Percentiles rank a stretch among this genome's conserved stretches.
Conservation (phyloP, 768 basidiomycete genomes). For the Auricularia cornea region DNA sequence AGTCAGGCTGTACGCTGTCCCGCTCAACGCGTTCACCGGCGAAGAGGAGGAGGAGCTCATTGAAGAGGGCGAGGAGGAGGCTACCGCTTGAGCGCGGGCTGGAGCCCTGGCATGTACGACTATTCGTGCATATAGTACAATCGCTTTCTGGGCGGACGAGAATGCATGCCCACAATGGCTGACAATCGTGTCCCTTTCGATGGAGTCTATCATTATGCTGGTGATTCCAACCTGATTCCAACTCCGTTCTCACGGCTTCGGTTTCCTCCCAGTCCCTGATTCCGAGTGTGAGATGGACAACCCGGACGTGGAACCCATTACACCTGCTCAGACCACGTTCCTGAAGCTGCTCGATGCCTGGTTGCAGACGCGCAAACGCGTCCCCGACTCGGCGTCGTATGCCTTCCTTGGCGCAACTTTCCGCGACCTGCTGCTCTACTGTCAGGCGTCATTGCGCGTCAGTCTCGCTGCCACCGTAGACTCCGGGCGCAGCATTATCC, state of each 20-base stretch:
- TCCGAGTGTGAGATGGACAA: too few species aligned
- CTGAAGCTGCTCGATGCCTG: constrained; percentile 84
- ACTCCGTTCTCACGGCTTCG: too few species aligned
- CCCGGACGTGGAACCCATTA: constrained; percentile 52
- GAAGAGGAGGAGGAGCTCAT: constrained; percentile 60
- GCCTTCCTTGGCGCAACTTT: constrained; percentile 55
- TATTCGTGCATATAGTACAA: too few species aligned
- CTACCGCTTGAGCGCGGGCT: background rate
- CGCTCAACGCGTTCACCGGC: constrained; percentile 72
- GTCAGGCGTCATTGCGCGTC: constrained; percentile 21
- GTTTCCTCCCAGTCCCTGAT: too few species aligned
- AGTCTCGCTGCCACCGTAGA: background rate
- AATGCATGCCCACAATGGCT: too few species aligned
- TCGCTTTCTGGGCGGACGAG: too few species aligned
- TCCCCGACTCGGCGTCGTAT: constrained; percentile 3
- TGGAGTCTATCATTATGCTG: too few species aligned
- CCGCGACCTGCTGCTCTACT: constrained; percentile 51
- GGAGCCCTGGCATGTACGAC: too few species aligned
- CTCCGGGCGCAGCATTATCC: background rate
- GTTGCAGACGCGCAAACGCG: constrained; percentile 37
- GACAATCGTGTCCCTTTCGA: too few species aligned
- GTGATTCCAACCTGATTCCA: too few species aligned
- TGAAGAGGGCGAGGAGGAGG: constrained; percentile 31
- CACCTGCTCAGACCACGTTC: constrained; percentile 80
- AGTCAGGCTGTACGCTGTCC: constrained; percentile 90